Evolutionary conservation across 768 basidiomycete genomes (phyloP), one percentile per base, ranked within the genome.

Genomic region (Boletus rubroflammeus): DNA sequence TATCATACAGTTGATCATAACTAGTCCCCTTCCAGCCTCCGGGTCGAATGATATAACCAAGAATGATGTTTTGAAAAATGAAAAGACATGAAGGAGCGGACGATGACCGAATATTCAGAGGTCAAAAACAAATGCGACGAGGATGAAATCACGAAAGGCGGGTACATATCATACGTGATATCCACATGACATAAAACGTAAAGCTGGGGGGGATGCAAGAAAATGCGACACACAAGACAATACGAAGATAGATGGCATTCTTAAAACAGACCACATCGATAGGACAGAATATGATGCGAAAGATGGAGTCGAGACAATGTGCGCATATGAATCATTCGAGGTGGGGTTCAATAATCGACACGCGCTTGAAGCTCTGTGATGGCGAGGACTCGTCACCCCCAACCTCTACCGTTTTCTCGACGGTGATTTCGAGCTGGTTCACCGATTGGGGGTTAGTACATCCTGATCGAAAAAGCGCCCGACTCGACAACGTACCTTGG

Each of bases 401-500:
- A 31, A 68, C 58, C 14, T 68, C 59, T 21, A 68, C 57, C 10
- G 62, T 68, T 45, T 68, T 70, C 40, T 70, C 62, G 1, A 68
- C 59, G 10, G 62, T 70, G 17, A 68, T 68, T 47, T 68, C 67
- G 34, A 69, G 53, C 67, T 69, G 14, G 62, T 42, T 35, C 26
- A 29, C 3, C 1, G 8, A 21, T 19, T 4, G 13, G 11, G 21
- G 6, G 13, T 50, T 13, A 47, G 31, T 32, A 11, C 8, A 14
- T 10, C 4, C 7, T 10, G 14, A 35, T 17, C 28, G n/a, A 28
- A 39, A 23, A 41, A 15, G 15, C 17, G 25, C 3, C 6, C 5
- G 0, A 35, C n/a, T 9, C 15, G 15, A 52, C 32, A 25, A 38
- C 59, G 9, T 28, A 71, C 68, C 58, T 55, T 69, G n/a, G 64